Conservation (phyloP, 225 moss, liverwort and hornwort species). For the Physcomitrellopsis africana region DNA sequence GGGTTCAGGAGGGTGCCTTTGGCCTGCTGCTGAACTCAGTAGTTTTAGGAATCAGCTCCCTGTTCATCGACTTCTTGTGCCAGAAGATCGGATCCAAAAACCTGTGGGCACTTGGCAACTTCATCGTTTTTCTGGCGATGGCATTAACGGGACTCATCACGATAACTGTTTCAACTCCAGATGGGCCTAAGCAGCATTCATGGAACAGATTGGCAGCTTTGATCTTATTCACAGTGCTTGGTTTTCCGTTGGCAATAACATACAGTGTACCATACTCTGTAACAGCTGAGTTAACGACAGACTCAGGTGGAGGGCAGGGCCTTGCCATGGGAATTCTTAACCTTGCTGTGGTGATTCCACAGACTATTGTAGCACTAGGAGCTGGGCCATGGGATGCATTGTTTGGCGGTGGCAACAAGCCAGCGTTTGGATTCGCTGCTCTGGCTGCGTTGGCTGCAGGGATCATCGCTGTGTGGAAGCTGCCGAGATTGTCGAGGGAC, state of each 20-base stretch:
- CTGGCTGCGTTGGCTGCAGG: slow-evolving; percentile 70
- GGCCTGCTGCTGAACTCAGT: slow-evolving; percentile 91
- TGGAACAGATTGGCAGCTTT: slow-evolving; percentile 67
- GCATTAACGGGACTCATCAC: slow-evolving; percentile 65
- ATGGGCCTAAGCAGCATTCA: slow-evolving; percentile 29
- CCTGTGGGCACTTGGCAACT: slow-evolving; percentile 83
- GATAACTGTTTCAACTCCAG: slow-evolving; percentile 36
- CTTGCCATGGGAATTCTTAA: slow-evolving; percentile 93
- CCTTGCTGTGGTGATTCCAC: slow-evolving; percentile 82
- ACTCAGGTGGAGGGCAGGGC: slow-evolving; percentile 92
- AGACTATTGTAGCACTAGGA: slow-evolving; percentile 80
- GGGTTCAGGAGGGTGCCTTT: slow-evolving; percentile 81
- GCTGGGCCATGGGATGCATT: slow-evolving; percentile 90
- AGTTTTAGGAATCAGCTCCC: slow-evolving; percentile 71
- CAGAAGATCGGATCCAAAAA: slow-evolving; percentile 74
- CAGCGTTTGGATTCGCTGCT: slow-evolving; percentile 82
- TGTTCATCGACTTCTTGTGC: slow-evolving; percentile 69
- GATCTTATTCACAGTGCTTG: slow-evolving; percentile 78
- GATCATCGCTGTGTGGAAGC: slow-evolving; percentile 64
- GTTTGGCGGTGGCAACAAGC: slow-evolving; percentile 86
- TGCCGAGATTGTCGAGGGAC: slow-evolving; percentile 67
- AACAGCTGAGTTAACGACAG: slow-evolving; percentile 80
- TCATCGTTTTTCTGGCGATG: slow-evolving; percentile 74
- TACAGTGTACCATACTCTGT: slow-evolving; percentile 83
- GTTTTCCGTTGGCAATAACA: slow-evolving; percentile 85